Evolutionary conservation across 306 rosid genomes (phyloP), one percentile per base, ranked within the genome.

Genomic region (Albizia julibrissin): DNA sequence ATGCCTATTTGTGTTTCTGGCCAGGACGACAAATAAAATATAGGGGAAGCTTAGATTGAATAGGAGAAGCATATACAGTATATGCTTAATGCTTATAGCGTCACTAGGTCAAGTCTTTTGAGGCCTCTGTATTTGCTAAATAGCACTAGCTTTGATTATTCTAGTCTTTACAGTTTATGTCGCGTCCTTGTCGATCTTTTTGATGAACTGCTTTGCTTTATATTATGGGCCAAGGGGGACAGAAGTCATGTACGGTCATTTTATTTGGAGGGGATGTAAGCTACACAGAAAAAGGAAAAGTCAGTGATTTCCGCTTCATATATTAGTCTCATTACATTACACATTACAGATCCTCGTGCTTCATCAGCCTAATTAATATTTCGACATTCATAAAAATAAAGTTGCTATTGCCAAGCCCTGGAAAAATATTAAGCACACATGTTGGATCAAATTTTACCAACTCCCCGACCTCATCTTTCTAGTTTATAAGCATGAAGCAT

Each of bases 131-230:
- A 33, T 54, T 42, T 58, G 70, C 64, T 34, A 67, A 84, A 56
- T 27, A 72, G 52, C 18, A 21, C 64, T 29, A 29, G n/a, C 42
- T 31, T 24, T 12, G 42, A 42, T 12, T 21, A 43, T 58, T 49
- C 40, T 40, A 34, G 62, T 22, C 29, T 26, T 12, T 40, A 52
- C 46, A 64, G 61, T 79, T 84, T 1, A 34, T 37, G 77, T 65
- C 16, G 40, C 79, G 69, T 56, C 59, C 49, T 68, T 74, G 24
- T 44, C 29, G 12, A 56, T 79, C 12, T 6, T 18, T 79, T 42
- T 50, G 66, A 47, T 50, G 66, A 47, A 66, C 64, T 81, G 78
- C 83, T 67, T 34, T 81, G 78, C 83, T 67, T 34, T 73, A 49
- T 49, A 66, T n/a, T 44, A 19, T 37, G 74, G 74, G 31, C 50